Base-by-base conservation (phyloP, 2,329 filamentous ascomycete species). In the Chrysoporthe austroafricana region DNA sequence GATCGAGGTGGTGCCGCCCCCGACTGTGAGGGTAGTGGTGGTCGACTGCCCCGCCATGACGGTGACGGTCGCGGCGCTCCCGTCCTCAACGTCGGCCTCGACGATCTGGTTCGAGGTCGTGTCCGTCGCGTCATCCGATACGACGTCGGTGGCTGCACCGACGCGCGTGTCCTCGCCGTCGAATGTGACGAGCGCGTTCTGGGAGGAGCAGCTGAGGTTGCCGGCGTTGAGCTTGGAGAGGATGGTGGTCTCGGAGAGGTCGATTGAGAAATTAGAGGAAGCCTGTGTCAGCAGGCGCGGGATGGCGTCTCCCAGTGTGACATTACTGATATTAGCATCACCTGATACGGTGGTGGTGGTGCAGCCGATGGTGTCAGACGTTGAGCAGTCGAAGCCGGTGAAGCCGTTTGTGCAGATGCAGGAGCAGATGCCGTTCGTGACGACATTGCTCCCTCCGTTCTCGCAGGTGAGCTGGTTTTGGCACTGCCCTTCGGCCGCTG, bases 361-460 rank as follows among this genome's bases (percentile, higher is more conserved):
- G 73, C 86, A 89, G 18, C 85, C 85, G 50, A 81, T 77, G 0
- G 81, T 77, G 61, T 81, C 82, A 1, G 79, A 76, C 34, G 78
- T 76, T 5, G 81, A 83, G 74, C 86, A 88, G 68, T 85, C 81
- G 32, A 80, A 78, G 16, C 86, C 85, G 0, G 91, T 94, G 76
- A 95, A 98, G 1, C 94, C 93, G 73, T 96, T 94, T 32, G 90
- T 88, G 78, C 95, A 99, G 56, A 97, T 88, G 76, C 95, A 99
- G 14, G 90, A 90, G 79, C 95, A 98, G 26, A 85, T 81, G 3
- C 87, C 86, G 66, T 87, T 83, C 18, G 85, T 87, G 26, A 93
- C 79, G 18, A 95, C 86, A 66, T 90, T 94, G 21, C 90, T 89
- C 39, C 95, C 95, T 11, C 93, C 93, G 71, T 98, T 97, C 63